Evolutionary conservation across 352 stramenopile genomes (phyloP), one percentile per base, ranked within the genome.

Genomic region (Halophytophthora batemanensis): DNA sequence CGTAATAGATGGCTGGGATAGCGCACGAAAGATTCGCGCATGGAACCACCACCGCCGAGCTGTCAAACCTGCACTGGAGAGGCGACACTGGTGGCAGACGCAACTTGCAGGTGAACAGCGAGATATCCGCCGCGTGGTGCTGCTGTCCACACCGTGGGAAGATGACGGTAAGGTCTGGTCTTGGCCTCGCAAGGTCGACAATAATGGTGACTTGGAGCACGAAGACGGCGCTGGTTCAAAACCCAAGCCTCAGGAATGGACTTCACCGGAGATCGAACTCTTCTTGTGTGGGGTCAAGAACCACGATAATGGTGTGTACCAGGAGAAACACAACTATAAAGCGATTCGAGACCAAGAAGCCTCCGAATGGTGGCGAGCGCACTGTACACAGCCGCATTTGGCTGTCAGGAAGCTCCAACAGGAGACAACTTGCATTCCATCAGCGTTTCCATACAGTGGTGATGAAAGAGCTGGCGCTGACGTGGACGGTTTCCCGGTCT

Each of bases 301-400:
- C 13, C 19, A 43, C 15, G n/a, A 53, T 12, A 42, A 42, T 6
- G 36, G 42, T 8, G 21, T 39, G 15, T 42, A 29, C 7, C 46
- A 59, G 10, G 11, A 12, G 15, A 10, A 31, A 31, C 4, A 8
- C 25, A 8, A 8, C 8, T 4, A 18, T 19, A 39, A 34, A 6
- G 34, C 55, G 39, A 13, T 82, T 34, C 34, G 46, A 15, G 72
- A 82, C 21, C 40, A 50, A 12, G 57, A 67, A 11, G 77, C 70
- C 35, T 87, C 74, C 3, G 46, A 56, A 44, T 87, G 77, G 77
- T 88, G 77, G 77, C 52, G 56, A 51, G 74, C 77, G 2, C 74
- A 88, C 46, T 82, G 71, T 28, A 71, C 62, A 45, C 71, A 82
- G 44, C 68, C 68, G 6, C 71, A 77, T 21, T 54, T 81, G 58